These are phyloP conservation scores for Pleurotus platypus DNA, from an alignment of 768 basidiomycete genomes.

Conservation along the genomic window DNA sequence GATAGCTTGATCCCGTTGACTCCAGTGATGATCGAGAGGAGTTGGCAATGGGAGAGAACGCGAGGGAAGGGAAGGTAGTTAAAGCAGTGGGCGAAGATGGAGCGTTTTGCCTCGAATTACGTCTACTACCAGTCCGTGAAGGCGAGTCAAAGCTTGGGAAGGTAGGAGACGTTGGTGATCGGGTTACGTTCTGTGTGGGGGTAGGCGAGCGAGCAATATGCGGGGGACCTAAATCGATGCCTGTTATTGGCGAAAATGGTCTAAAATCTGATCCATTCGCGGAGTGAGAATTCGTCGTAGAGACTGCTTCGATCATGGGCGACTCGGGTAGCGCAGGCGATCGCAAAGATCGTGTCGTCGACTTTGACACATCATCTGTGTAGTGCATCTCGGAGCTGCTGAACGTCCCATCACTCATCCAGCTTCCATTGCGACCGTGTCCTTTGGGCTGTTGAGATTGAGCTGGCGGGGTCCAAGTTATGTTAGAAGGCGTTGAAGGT, in stretches of 20 bases:
- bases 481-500: slow-evolving; percentile 67
- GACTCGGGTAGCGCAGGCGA: slow-evolving; percentile 62
- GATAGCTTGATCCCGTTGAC: slow-evolving; percentile 82
- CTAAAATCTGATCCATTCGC: slow-evolving; percentile 30
- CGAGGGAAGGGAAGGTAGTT: slow-evolving; percentile 49
- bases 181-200: slow-evolving; percentile 55
- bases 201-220: slow-evolving; percentile 54
- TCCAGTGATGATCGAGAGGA: slow-evolving; percentile 79
- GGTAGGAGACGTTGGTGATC: slow-evolving; percentile 51
- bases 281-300: slow-evolving; percentile 22
- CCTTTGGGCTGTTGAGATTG: slow-evolving; percentile 23
- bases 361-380: slow-evolving; percentile 35
- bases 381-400: slow-evolving; percentile 27
- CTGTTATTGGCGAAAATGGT: slow-evolving; percentile 46
- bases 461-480: slow-evolving; percentile 55
- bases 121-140: slow-evolving; percentile 34
- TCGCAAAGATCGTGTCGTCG: slow-evolving; percentile 43
- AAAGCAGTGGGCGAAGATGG: slow-evolving; percentile 50
- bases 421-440: slow-evolving; percentile 60
- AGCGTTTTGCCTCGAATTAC: slow-evolving; percentile 53
- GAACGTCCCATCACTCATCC: slow-evolving; percentile 40
- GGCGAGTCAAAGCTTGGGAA: slow-evolving; percentile 41
- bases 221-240: slow-evolving; percentile 47
- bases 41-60: slow-evolving; percentile 69
- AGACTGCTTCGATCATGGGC: slow-evolving; percentile 39